phyloP scores from a whole-genome alignment of 169 alveolate species.

The Cryptosporidium sp. region DNA sequence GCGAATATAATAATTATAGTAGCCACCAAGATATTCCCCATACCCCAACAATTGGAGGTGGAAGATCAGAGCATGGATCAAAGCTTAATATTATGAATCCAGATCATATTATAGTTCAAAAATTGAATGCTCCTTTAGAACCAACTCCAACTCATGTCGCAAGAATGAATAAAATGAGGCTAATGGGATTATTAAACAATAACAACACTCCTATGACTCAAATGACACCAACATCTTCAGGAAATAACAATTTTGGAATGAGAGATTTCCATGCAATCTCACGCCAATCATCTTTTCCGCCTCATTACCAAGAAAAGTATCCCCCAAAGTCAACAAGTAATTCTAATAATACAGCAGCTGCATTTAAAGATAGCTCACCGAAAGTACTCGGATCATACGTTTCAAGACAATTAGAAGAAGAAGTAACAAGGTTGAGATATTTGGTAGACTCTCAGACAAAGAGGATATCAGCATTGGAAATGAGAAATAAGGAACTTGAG shows the following conservation, averaged over 20 bases:
- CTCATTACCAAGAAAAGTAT: constrained; percentile 56
- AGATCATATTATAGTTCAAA: constrained; percentile 41
- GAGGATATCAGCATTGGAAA: constrained; percentile 48
- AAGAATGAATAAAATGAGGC: constrained; percentile 58
- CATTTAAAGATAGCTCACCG: constrained; percentile 53
- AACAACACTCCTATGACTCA: constrained; percentile 13
- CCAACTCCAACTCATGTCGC: constrained; percentile 76
- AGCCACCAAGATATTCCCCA: constrained; percentile 5
- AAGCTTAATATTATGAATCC: constrained; percentile 60
- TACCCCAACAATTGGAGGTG: neutral
- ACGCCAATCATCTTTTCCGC: constrained; percentile 64
- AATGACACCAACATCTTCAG: constrained; percentile 21
- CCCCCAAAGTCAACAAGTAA: constrained; percentile 31
- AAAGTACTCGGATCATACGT: constrained; percentile 71
- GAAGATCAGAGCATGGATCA: neutral
- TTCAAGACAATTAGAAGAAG: constrained; percentile 74
- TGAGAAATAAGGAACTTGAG: constrained; percentile 58
- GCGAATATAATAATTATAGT: constrained; percentile 2
- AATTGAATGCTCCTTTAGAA: constrained; percentile 44
- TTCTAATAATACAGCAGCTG: constrained; percentile 48
- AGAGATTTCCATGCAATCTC: constrained; percentile 15
- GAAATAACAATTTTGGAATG: neutral
- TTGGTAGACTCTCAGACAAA: constrained; percentile 67
- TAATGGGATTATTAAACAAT: constrained; percentile 30
- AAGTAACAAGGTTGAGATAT: constrained; percentile 56